Evolutionary conservation across 768 basidiomycete genomes (phyloP), one percentile per base, ranked within the genome.

Genomic region (Lentinula guzmanii): DNA sequence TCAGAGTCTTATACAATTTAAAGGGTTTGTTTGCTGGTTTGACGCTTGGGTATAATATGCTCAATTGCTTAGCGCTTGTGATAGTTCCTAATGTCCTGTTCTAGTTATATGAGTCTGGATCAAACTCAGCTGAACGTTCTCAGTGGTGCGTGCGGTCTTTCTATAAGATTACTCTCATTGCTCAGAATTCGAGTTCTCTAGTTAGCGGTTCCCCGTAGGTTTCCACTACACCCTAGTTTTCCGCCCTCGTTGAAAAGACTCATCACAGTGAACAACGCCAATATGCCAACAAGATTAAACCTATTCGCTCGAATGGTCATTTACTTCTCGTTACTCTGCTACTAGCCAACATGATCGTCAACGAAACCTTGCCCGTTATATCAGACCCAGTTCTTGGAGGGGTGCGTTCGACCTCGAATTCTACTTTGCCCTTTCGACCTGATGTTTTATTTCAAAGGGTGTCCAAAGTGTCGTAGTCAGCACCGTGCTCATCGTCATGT

Each of bases 81-180:
- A 21, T 48, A n/a, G 46, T 48, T 48, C 46, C 46, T 48, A 48
- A 48, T 48, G 21, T 21, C 10, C 21, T 48, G 18, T 24, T 33
- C 10, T 52, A 93, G 93, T 37, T 95, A 93, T 72, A 94, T 95
- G 90, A 91, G 88, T 68, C 80, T 95, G 71, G 93, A 96, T 74
- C 91, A 91, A 73, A 95, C 94, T 43, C 93, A 95, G 79, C 82
- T 96, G 48, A 87, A 89, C 69, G 94, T 96, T 2, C 75, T 96
- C 34, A 86, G 88, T 66, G 35, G 59, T 60, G 28, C 50, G 59
- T 52, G 3, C 18, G 1, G 10, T 1, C 18, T 50, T 42, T 41
- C 48, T 4, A 0, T 50, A 33, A 15, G 24, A 52, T 28, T 57
- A 13, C 0, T 15, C 8, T 15, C 16, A 41, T 6, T 1, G 0